Evolutionary conservation across 2,329 filamentous ascomycete genomes (phyloP).

Genomic region (Diatrype stigma): DNA sequence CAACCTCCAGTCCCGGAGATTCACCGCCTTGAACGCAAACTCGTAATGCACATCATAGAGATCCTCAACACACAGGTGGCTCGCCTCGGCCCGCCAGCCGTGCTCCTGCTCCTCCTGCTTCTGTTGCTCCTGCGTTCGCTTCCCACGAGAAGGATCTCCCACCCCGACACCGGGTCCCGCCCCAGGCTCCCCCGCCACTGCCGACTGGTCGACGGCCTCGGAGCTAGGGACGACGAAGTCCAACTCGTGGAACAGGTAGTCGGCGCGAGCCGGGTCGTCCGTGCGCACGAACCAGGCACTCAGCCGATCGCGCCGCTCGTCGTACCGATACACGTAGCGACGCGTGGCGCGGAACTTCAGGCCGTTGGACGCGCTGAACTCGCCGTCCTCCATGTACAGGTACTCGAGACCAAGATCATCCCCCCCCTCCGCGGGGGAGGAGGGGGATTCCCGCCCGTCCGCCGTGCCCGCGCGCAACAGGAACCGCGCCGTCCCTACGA

Average conservation of each 20-base stretch:
- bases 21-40: slow-evolving; percentile 58
- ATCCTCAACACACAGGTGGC: slow-evolving; percentile 68
- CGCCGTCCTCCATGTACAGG: slow-evolving; percentile 64
- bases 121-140: slow-evolving; percentile 2
- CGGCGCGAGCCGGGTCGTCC: slow-evolving; percentile 57
- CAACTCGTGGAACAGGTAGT: slow-evolving; percentile 74
- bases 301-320: slow-evolving; percentile 54
- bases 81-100: slow-evolving; percentile 61
- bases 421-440: slow-evolving; percentile 20
- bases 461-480: slow-evolving; percentile 55
- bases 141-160: neutral
- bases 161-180: neutral
- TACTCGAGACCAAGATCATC: slow-evolving; percentile 52
- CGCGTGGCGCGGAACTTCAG: slow-evolving; percentile 57
- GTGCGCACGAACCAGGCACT: slow-evolving; percentile 71
- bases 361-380: slow-evolving; percentile 54
- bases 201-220: neutral
- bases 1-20: slow-evolving; percentile 54
- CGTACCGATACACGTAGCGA: slow-evolving; percentile 71
- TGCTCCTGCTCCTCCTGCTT: slow-evolving; percentile 26
- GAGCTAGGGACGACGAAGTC: slow-evolving; percentile 46
- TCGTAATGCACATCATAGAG: slow-evolving; percentile 67
- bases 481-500: slow-evolving; percentile 63
- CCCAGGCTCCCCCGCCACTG: neutral
- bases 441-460: slow-evolving; percentile 36